Evolutionary conservation across 2,329 filamentous ascomycete species (phyloP), one percentile per base, ranked within the genome.

Genomic region (Chlorencoelia australis): DNA sequence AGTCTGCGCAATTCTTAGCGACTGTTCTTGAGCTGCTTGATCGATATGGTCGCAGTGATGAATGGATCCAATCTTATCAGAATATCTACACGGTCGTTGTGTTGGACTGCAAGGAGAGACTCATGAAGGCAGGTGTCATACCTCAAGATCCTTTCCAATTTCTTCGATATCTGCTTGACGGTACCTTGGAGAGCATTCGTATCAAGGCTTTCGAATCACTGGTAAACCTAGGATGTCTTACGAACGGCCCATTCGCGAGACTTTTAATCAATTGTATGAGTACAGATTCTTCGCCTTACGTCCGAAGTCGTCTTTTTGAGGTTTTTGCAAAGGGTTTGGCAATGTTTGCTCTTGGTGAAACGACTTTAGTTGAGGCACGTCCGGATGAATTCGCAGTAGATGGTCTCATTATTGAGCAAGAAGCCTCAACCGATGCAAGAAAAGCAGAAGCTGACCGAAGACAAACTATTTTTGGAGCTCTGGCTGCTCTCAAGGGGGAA

Each of bases 1-100:
- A 67, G 14, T 59, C 60, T 2, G 60, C 57, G 36, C 50, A 42
- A 32, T 58, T 53, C 45, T 51, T 40, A 62, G 66, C 35, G 61
- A 67, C 29, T 49, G 40, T 61, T 58, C 30, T 76, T 73, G 71
- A 73, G 36, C 75, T 80, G 53, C 78, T 82, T 30, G 75, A 82
- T 47, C 68, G 77, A 35, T 75, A 78, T 47, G 68, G 77, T 31
- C 67, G 77, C 15, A 76, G 77, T 60, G 78, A 82, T 50, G 75
- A 81, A 52, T 82, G 78, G 69, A 73, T 73, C 11, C 65, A 71
- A 41, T 80, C 76, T 3, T 79, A 78, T 50, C 75, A 80, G 41
- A 82, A 82, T 43, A 67, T 77, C 37, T 76, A 74, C 66, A 79
- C 77, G 13, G 66, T 69, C 43, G 71, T 77, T 13, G 72, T 72